A percentile compares a stretch with the other conserved stretches of the same genome.
These are phyloP conservation scores for Cinnamomum chago DNA, from an alignment of 164 flowering plant genomes.

Conservation along the genomic window DNA sequence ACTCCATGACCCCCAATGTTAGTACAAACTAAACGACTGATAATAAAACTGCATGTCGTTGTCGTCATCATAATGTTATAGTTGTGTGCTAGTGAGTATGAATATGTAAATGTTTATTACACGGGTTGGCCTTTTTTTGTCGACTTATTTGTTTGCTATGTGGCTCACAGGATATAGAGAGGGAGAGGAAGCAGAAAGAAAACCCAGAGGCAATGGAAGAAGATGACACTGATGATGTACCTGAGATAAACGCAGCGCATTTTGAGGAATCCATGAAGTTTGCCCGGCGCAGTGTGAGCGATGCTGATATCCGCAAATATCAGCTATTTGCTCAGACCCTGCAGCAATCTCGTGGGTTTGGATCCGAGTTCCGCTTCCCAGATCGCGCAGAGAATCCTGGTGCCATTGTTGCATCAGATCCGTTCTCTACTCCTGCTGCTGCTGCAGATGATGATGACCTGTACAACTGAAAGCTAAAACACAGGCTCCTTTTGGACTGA, in stretches of 20 bases:
- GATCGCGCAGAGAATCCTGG: constrained; percentile 26
- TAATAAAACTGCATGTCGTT: too few relatives aligned
- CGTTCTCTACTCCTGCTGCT: constrained; percentile 31
- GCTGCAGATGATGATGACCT: constrained; percentile 50
- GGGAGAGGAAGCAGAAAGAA: constrained; percentile 40
- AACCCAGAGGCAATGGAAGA: constrained; percentile 74
- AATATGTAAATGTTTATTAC: too few relatives aligned
- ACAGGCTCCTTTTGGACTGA: too few relatives aligned
- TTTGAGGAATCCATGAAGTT: constrained; percentile 73
- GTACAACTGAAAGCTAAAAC: constrained; percentile 24
- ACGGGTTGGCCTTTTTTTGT: too few relatives aligned
- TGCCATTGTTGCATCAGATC: constrained; percentile 37
- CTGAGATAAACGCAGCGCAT: constrained; percentile 55
- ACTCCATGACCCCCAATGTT: too few relatives aligned
- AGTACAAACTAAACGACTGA: too few relatives aligned
- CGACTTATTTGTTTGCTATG: not conserved
- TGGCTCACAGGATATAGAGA: constrained; percentile 51
- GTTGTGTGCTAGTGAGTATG: too few relatives aligned
- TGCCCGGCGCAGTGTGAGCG: constrained; percentile 63
- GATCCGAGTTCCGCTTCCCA: constrained; percentile 56
- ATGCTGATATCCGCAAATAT: constrained; percentile 61
- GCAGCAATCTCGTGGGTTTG: constrained; percentile 68
- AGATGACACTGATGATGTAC: constrained; percentile 48
- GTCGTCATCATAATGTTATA: too few relatives aligned
- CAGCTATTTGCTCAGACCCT: constrained; percentile 61